phyloP scores from a whole-genome alignment of 805 yeast species.

The Kodamaea neixiangensis region DNA sequence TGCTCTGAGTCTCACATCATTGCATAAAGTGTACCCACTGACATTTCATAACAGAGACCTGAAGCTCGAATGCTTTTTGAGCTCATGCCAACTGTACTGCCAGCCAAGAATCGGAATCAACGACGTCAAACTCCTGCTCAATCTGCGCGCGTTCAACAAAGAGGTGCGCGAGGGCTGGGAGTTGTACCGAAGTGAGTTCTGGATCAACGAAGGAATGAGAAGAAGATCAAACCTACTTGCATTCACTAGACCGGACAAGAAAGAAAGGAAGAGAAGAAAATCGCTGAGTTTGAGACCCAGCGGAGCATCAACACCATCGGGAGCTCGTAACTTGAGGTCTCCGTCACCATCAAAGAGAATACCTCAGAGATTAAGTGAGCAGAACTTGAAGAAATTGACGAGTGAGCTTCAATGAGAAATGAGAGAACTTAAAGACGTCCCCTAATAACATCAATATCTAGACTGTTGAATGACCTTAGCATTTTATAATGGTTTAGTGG shows the following conservation, averaged over 20 bases:
- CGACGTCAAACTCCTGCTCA: slow-evolving; percentile 78
- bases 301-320: slow-evolving; percentile 3
- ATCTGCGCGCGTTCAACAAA: slow-evolving; percentile 78
- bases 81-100: slow-evolving; percentile 43
- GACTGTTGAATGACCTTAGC: too few species aligned
- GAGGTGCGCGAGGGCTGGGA: slow-evolving; percentile 95
- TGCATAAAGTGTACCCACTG: slow-evolving; percentile 39
- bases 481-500: too few species aligned
- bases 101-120: slow-evolving; percentile 68
- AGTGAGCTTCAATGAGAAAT: not conserved
- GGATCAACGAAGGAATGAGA: slow-evolving; percentile 81
- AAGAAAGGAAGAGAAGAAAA: slow-evolving; percentile 40
- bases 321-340: slow-evolving; percentile 3
- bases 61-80: slow-evolving; percentile 40
- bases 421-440: not conserved
- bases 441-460: not conserved
- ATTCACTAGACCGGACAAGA: slow-evolving; percentile 32
- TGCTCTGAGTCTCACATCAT: slow-evolving; percentile 27
- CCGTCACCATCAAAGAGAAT: slow-evolving; percentile 3
- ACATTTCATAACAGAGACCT: slow-evolving; percentile 32
- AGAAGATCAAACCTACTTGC: slow-evolving; percentile 43
- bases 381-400: slow-evolving; percentile 16
- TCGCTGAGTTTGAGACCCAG: slow-evolving; percentile 4
- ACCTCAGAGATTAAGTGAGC: slow-evolving; percentile 21
- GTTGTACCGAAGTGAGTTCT: slow-evolving; percentile 85